These are phyloP conservation scores for Onygenales sp. DNA, from an alignment of 2,329 filamentous ascomycete genomes.

Conservation along the genomic window DNA sequence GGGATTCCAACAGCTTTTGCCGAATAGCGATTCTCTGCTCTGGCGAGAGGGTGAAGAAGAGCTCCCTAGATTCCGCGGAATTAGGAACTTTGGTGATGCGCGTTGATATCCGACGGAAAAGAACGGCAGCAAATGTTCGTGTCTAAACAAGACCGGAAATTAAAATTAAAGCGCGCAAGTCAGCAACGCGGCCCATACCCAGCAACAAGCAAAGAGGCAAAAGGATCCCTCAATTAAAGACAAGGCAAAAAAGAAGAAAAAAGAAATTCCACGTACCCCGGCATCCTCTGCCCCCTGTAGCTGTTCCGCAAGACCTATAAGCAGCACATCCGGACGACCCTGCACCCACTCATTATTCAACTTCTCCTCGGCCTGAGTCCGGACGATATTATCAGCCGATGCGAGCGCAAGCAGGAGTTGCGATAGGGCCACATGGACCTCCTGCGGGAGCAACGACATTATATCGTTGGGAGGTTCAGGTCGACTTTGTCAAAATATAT, in stretches of 20 bases:
- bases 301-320: slow-evolving; percentile 93
- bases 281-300: slow-evolving; percentile 67
- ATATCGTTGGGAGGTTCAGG: not conserved
- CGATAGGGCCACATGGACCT: slow-evolving; percentile 73
- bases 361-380: slow-evolving; percentile 80
- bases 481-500: not conserved
- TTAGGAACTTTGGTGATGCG: slow-evolving; percentile 69
- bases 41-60: slow-evolving; percentile 69
- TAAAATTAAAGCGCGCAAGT: slow-evolving; percentile 9
- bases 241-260: not conserved
- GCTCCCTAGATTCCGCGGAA: slow-evolving; percentile 61
- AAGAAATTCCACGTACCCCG: slow-evolving; percentile 45
- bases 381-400: slow-evolving; percentile 76
- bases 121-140: slow-evolving; percentile 82
- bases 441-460: slow-evolving; percentile 75
- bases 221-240: not conserved
- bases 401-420: slow-evolving; percentile 83
- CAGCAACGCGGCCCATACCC: no score
- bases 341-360: slow-evolving; percentile 83
- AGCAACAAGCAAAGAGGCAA: not conserved
- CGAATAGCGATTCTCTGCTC: slow-evolving; percentile 71
- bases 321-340: slow-evolving; percentile 69
- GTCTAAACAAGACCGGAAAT: slow-evolving; percentile 43
- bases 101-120: slow-evolving; percentile 87
- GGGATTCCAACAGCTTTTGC: slow-evolving; percentile 68